A percentile compares a stretch with the other conserved stretches of the same genome.
Evolutionary conservation across 2,329 filamentous ascomycete species (phyloP).

Genomic region (Cadophora sp.): DNA sequence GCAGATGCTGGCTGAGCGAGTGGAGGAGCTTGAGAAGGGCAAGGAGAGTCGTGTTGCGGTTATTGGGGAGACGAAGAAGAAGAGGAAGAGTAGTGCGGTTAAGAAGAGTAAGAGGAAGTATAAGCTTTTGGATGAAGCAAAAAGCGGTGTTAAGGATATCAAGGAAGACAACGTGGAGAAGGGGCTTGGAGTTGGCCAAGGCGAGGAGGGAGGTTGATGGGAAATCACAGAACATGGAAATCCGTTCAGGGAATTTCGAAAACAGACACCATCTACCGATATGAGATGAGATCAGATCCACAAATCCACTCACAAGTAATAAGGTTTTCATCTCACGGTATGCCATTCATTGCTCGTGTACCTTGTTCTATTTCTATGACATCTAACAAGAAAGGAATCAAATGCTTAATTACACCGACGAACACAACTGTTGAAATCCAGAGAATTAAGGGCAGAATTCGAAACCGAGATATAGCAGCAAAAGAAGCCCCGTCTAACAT

Average conservation of each 20-base stretch:
- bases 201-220: neutral
- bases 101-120: slow-evolving; percentile 90
- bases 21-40: slow-evolving; percentile 78
- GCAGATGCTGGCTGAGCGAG: slow-evolving; percentile 59
- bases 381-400: neutral
- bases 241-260: too few relatives aligned
- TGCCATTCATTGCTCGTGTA: neutral
- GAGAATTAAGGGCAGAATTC: slow-evolving; percentile 5
- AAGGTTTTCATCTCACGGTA: too few relatives aligned
- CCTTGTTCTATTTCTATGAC: slow-evolving; percentile 2
- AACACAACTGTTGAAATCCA: neutral
- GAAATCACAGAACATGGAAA: neutral
- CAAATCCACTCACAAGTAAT: neutral
- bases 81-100: slow-evolving; percentile 74
- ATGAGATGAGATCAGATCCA: too few relatives aligned
- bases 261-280: neutral
- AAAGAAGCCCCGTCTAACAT: neutral
- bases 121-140: slow-evolving; percentile 56
- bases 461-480: neutral
- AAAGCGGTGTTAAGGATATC: slow-evolving; percentile 11
- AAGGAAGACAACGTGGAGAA: neutral
- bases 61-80: slow-evolving; percentile 67
- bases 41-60: slow-evolving; percentile 69
- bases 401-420: neutral
- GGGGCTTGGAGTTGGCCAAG: neutral